Percentiles rank a stretch among this genome's conserved stretches.
Evolutionary conservation across 306 rosid species (phyloP).

Genomic region (Glycine latifolia): DNA sequence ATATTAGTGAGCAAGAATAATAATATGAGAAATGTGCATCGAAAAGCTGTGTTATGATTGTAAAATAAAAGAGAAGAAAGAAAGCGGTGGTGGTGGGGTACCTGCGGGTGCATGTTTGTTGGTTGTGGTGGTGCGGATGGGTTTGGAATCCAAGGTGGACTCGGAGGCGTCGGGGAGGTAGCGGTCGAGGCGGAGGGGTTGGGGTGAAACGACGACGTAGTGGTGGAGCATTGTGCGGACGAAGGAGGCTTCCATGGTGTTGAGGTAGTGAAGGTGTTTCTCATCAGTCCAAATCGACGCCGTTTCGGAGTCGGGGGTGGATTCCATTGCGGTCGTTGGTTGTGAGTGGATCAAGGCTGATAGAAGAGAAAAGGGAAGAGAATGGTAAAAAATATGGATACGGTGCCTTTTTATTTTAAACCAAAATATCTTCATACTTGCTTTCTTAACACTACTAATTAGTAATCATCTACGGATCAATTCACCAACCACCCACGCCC

Average conservation of each 20-base stretch:
- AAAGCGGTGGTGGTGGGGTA: no score
- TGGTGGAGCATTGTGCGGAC: constrained; percentile 67
- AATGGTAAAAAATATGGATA: no score
- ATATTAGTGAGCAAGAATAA: no score
- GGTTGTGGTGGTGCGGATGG: no score
- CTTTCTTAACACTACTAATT: not conserved
- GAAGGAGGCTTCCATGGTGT: constrained; percentile 77
- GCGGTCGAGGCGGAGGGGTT: constrained; percentile 64
- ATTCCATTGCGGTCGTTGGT: constrained; percentile 7
- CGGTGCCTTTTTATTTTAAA: no score
- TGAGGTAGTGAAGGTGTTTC: constrained; percentile 71
- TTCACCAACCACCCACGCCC: not conserved
- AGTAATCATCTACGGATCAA: not conserved
- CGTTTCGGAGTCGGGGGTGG: constrained; percentile 8
- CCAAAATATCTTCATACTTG: no score
- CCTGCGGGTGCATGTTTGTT: no score
- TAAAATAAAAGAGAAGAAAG: no score
- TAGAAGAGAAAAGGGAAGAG: not conserved
- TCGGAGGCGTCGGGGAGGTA: constrained; percentile 68
- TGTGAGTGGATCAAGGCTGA: no score
- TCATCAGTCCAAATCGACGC: constrained; percentile 73
- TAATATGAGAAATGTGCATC: no score
- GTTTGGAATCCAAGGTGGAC: constrained; percentile 68
- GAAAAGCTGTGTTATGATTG: no score
- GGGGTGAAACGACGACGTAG: constrained; percentile 11